phyloP scores from a whole-genome alignment of 495 filamentous ascomycete genomes.

The Oidiodendron maius region DNA sequence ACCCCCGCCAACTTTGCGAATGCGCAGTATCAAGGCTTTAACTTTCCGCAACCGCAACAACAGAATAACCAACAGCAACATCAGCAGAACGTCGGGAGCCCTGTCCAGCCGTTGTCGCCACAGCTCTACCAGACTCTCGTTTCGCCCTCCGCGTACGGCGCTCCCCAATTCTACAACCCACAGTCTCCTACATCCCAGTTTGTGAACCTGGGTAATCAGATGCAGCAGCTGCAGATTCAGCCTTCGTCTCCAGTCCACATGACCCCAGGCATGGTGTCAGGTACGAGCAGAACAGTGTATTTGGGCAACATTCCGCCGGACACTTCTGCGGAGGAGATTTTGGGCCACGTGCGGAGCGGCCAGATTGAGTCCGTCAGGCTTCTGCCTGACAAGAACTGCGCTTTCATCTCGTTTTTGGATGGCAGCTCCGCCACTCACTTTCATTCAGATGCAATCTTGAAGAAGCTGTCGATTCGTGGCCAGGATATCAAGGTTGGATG shows the following conservation, averaged over 20 bases:
- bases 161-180: conserved; percentile 68
- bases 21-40: conserved; percentile 83
- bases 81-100: conserved; percentile 43
- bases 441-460: conserved; percentile 98
- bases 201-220: conserved; percentile 54
- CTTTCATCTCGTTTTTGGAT: conserved; percentile 98
- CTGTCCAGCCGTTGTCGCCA: conserved; percentile 55
- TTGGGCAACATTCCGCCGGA: conserved; percentile 96
- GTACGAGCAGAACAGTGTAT: conserved; percentile 94
- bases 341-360: conserved; percentile 93
- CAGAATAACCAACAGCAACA: conserved; percentile 52
- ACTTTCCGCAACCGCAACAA: conserved; percentile 58
- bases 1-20: conserved; percentile 85
- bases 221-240: conserved; percentile 41
- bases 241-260: conserved; percentile 66
- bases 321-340: conserved; percentile 96
- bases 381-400: conserved; percentile 98
- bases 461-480: conserved; percentile 95
- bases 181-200: conserved; percentile 82
- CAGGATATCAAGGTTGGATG: conserved; percentile 99
- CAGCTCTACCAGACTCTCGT: conserved; percentile 73
- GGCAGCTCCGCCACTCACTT: conserved; percentile 96
- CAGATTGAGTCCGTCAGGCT: conserved; percentile 97
- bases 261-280: conserved; percentile 72
- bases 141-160: conserved; percentile 67